phyloP scores from a whole-genome alignment of 805 yeast species.

The Grigorovia humatica region DNA sequence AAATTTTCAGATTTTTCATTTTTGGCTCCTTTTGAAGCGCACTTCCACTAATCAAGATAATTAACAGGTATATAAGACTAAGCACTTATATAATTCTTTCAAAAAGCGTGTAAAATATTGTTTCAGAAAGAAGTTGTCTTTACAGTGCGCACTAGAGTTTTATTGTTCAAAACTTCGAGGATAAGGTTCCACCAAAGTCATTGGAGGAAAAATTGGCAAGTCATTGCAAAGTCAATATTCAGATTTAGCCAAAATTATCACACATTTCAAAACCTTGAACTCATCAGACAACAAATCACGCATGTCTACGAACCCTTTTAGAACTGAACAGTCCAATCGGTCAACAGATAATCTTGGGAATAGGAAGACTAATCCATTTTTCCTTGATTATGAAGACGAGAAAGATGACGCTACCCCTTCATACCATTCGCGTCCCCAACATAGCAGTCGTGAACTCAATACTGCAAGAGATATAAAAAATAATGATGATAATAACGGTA shows the following conservation, averaged over 20 bases:
- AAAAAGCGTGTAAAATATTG: not conserved
- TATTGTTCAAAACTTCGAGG: no score
- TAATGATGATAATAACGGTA: no score
- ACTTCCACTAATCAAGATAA: not conserved
- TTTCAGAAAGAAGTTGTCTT: not conserved
- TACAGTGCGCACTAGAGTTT: not conserved
- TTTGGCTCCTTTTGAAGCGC: not conserved
- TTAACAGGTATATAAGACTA: not conserved
- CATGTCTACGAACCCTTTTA: constrained; percentile 1
- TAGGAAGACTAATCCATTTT: not conserved
- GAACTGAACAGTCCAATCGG: not conserved
- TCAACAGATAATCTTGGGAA: not conserved
- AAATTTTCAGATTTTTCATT: not conserved
- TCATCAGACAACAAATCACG: no score
- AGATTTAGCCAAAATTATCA: no score
- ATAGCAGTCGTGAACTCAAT: not conserved
- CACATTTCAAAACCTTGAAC: not conserved
- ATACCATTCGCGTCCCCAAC: not conserved
- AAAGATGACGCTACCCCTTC: not conserved
- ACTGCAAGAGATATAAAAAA: not conserved
- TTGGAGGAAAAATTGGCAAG: not conserved
- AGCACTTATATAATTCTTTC: not conserved
- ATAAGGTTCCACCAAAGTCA: no score
- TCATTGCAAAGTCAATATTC: not conserved
- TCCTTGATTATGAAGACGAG: not conserved